Conservation (phyloP, 345 rosid species). For the Streptanthus diversifolius region DNA sequence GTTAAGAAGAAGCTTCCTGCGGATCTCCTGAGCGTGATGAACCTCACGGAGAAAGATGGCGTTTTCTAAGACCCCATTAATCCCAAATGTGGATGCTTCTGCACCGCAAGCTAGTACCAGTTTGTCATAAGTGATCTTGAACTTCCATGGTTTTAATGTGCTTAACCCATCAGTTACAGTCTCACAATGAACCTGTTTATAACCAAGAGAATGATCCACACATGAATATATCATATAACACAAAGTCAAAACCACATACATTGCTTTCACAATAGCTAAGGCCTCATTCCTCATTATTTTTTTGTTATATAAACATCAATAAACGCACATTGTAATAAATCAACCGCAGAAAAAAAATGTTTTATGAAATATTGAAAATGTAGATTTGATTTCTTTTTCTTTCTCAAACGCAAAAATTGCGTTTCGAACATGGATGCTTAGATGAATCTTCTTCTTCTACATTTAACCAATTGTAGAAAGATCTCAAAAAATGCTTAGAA, state of each 20-base stretch:
- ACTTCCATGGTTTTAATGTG: constrained; percentile 59
- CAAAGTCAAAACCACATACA: background rate
- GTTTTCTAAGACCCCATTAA: constrained; percentile 82
- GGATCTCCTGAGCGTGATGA: constrained; percentile 88
- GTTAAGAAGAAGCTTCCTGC: constrained; percentile 86
- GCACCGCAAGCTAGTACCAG: constrained; percentile 86
- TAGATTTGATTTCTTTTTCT: no score
- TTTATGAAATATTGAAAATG: background rate
- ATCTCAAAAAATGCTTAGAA: no score
- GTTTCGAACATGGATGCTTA: background rate
- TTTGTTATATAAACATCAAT: background rate
- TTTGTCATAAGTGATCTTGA: constrained; percentile 89
- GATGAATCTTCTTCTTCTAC: background rate
- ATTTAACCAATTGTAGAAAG: background rate
- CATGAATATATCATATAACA: background rate
- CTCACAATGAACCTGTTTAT: constrained; percentile 71
- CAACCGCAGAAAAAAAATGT: background rate
- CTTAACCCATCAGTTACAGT: constrained; percentile 49
- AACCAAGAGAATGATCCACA: background rate
- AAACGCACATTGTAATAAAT: background rate
- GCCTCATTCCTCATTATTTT: background rate
- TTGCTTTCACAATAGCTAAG: background rate
- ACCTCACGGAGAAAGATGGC: constrained; percentile 92
- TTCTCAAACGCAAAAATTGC: background rate
- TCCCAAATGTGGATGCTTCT: constrained; percentile 86